Percentiles rank a stretch among this genome's conserved stretches.
Evolutionary conservation across 768 basidiomycete species (phyloP).

Genomic region (Suillus variegatus): DNA sequence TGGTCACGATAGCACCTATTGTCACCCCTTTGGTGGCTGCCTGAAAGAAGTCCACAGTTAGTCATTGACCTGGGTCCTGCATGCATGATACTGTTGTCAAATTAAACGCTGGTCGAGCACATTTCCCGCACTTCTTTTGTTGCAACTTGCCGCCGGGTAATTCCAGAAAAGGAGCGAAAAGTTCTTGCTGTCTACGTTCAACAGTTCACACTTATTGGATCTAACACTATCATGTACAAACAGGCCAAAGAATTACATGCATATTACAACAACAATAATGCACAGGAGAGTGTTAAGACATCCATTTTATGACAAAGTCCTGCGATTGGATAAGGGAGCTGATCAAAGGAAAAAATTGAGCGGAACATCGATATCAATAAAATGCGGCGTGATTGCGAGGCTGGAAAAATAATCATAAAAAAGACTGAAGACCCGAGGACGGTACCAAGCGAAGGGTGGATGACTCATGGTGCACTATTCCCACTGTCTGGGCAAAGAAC

Average conservation of each 20-base stretch:
- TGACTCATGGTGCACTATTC: neutral
- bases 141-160: no score
- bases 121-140: no score
- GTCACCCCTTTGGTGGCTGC: neutral
- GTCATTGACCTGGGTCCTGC: neutral
- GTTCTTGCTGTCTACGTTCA: neutral
- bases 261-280: neutral
- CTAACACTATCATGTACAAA: neutral
- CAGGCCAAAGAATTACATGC: neutral
- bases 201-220: neutral
- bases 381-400: neutral
- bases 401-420: neutral
- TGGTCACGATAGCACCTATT: neutral
- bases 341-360: neutral
- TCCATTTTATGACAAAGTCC: neutral
- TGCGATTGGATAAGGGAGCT: neutral
- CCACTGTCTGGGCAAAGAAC: neutral
- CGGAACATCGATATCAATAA: neutral
- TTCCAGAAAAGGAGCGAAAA: no score
- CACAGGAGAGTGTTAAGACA: neutral
- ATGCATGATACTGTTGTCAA: no score
- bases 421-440: slow-evolving; percentile 2
- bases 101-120: no score
- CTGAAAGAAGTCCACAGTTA: neutral
- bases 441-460: slow-evolving; percentile 7